Conservation (phyloP, 2,329 filamentous ascomycete species). For the Pseudogymnoascus sp. region DNA sequence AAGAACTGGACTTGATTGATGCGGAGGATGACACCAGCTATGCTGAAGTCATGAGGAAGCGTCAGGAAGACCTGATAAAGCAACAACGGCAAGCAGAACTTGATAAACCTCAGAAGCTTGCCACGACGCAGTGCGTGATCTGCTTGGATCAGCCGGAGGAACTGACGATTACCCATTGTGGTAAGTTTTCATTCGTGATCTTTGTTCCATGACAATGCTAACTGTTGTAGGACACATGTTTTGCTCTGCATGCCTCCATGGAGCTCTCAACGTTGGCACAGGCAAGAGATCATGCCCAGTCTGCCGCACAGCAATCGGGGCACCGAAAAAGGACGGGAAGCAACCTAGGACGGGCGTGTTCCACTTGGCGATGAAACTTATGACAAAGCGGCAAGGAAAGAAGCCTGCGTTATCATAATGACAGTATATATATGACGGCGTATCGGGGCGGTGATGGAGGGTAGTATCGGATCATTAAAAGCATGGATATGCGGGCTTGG, state of each 20-base stretch:
- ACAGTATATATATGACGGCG: slow-evolving; percentile 6
- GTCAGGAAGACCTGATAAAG: slow-evolving; percentile 23
- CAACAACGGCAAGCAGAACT: slow-evolving; percentile 37
- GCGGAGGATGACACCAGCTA: slow-evolving; percentile 21
- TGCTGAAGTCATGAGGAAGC: slow-evolving; percentile 21
- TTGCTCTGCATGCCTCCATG: slow-evolving; percentile 54
- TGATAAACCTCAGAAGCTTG: slow-evolving; percentile 42
- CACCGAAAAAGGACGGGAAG: slow-evolving; percentile 31
- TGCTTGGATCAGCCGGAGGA: slow-evolving; percentile 55
- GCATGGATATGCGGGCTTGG: background rate
- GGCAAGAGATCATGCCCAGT: slow-evolving; percentile 52
- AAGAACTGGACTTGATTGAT: slow-evolving; percentile 23
- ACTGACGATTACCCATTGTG: slow-evolving; percentile 57
- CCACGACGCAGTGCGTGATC: slow-evolving; percentile 55
- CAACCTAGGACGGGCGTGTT: slow-evolving; percentile 41
- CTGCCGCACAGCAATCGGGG: slow-evolving; percentile 44
- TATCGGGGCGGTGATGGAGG: background rate
- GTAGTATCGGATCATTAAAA: background rate
- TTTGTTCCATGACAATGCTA: background rate
- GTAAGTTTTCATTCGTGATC: slow-evolving; percentile 35
- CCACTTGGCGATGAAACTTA: slow-evolving; percentile 53
- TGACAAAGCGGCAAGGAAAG: slow-evolving; percentile 49
- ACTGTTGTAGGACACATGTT: slow-evolving; percentile 49
- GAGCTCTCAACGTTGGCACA: slow-evolving; percentile 47
- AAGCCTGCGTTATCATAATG: slow-evolving; percentile 21